Conservation (phyloP, 805 yeast species). For the Dipodascus albidus region DNA sequence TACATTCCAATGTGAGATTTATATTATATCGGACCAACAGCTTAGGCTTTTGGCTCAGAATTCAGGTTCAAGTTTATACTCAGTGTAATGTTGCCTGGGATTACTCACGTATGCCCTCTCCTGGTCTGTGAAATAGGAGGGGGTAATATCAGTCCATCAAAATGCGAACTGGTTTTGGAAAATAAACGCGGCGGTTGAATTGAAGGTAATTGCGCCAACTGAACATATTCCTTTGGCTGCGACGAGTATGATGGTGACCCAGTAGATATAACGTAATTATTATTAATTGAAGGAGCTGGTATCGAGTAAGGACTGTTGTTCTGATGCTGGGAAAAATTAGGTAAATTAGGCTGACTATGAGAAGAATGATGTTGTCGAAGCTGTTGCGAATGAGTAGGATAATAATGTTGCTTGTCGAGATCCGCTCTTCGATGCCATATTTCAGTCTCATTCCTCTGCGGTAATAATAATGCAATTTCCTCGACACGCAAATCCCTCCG, state of each 20-base stretch:
- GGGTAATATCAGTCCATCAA: background rate
- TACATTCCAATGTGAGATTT: background rate
- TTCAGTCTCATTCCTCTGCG: conserved; percentile 63
- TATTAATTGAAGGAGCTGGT: background rate
- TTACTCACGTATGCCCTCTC: background rate
- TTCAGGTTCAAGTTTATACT: no score
- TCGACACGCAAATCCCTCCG: conserved; percentile 53
- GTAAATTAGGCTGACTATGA: background rate
- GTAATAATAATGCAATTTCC: conserved; percentile 63
- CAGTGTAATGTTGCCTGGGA: no score
- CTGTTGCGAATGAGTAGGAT: background rate
- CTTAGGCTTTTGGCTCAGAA: no score
- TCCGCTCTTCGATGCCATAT: conserved; percentile 45
- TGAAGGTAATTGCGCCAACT: background rate
- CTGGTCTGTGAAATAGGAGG: background rate
- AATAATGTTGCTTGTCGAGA: background rate
- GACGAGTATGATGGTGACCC: background rate
- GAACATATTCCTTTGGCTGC: background rate
- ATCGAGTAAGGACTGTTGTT: background rate
- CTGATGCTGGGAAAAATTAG: background rate
- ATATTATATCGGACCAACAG: no score
- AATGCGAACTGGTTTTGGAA: background rate
- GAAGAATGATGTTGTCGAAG: background rate
- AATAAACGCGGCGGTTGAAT: background rate
- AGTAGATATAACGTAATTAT: background rate